phyloP scores from a whole-genome alignment of 148 eudicot genomes.

The Simmondsia chinensis region DNA sequence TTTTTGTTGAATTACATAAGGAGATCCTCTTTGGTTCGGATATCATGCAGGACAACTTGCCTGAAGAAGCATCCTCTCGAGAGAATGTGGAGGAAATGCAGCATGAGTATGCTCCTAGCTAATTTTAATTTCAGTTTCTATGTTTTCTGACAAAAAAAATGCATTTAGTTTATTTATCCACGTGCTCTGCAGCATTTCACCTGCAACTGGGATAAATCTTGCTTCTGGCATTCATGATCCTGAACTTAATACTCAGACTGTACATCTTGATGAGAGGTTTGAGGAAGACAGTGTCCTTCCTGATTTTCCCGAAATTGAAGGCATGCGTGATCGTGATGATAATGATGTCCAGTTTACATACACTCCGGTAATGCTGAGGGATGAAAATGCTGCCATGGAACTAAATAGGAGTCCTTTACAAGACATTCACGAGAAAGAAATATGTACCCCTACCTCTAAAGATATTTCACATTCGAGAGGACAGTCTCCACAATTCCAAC shows the following conservation, averaged over 20 bases:
- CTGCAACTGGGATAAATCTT: conserved; percentile 11
- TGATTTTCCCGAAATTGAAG: conserved; percentile 27
- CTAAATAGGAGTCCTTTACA: conserved; percentile 26
- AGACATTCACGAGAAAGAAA: conserved; percentile 20
- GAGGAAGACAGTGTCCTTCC: conserved; percentile 15
- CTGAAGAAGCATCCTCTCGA: conserved; percentile 6
- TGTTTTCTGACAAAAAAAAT: too few relatives aligned
- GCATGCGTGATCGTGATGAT: conserved; percentile 35
- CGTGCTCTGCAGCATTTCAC: conserved; percentile 23
- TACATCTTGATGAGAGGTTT: conserved; percentile 7
- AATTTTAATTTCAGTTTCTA: background rate
- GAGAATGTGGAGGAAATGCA: conserved; percentile 20
- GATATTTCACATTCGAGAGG: conserved; percentile 11
- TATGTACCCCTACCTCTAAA: conserved; percentile 11
- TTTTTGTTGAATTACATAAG: too few relatives aligned
- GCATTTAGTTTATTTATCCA: background rate
- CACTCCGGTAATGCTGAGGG: conserved; percentile 14
- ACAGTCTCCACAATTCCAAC: conserved; percentile 18
- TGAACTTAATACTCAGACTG: conserved; percentile 9
- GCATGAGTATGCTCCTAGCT: conserved; percentile 35
- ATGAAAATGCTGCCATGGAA: conserved; percentile 10
- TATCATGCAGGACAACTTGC: conserved; percentile 7
- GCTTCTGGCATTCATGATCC: conserved; percentile 7
- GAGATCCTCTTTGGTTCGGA: too few relatives aligned
- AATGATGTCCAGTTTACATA: conserved; percentile 7